Conservation (phyloP, 2,329 filamentous ascomycete genomes). For the Talaromyces sp. region DNA sequence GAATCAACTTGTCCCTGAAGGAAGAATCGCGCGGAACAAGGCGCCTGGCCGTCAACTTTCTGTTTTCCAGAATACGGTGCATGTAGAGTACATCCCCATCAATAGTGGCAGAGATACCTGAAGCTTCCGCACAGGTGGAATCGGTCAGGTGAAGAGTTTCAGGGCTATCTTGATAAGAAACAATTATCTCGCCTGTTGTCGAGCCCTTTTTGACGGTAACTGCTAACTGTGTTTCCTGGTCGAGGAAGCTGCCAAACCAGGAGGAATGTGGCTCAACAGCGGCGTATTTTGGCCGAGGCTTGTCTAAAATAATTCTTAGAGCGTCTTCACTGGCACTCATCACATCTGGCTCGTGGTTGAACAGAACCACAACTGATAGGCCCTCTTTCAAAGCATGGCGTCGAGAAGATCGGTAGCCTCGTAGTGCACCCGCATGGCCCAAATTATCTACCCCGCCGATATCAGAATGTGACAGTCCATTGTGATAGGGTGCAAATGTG, state of each 20-base stretch:
- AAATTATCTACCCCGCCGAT: slow-evolving; percentile 32
- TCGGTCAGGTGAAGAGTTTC: slow-evolving; percentile 27
- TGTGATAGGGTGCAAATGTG: slow-evolving; percentile 39
- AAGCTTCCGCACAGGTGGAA: slow-evolving; percentile 18
- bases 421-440: slow-evolving; percentile 47
- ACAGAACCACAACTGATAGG: slow-evolving; percentile 44
- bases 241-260: slow-evolving; percentile 45
- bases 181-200: slow-evolving; percentile 28
- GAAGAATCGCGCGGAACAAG: slow-evolving; percentile 14
- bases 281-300: slow-evolving; percentile 13
- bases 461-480: slow-evolving; percentile 36
- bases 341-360: slow-evolving; percentile 44
- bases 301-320: slow-evolving; percentile 33
- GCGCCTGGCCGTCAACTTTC: slow-evolving; percentile 27
- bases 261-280: slow-evolving; percentile 15
- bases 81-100: slow-evolving; percentile 34
- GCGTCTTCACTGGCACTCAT: slow-evolving; percentile 31
- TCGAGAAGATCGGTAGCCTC: slow-evolving; percentile 45
- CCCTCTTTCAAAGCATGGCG: slow-evolving; percentile 38
- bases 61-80: slow-evolving; percentile 33
- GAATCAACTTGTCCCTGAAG: slow-evolving; percentile 12
- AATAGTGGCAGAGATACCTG: slow-evolving; percentile 30
- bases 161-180: slow-evolving; percentile 35
- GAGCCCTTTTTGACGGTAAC: slow-evolving; percentile 31
- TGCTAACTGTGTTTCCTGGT: slow-evolving; percentile 38